Evolutionary conservation across 1,284 basidiomycete genomes (phyloP).

Genomic region (Irpex sp.): DNA sequence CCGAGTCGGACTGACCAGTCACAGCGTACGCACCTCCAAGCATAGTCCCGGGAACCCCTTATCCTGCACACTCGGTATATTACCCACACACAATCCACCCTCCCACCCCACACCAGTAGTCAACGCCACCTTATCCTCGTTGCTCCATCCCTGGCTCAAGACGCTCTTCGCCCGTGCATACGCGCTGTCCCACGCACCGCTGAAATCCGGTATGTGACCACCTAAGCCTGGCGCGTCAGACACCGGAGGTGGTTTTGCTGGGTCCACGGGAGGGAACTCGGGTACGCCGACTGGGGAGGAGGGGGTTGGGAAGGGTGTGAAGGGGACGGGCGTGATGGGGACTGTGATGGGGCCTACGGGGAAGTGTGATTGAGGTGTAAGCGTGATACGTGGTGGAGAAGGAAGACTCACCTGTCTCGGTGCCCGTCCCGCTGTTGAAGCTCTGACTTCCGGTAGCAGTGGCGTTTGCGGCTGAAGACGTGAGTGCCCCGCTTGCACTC

Average conservation of each 20-base stretch:
- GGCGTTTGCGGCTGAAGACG: conserved; percentile 4
- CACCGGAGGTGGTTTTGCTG: conserved; percentile 23
- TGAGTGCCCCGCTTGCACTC: not conserved
- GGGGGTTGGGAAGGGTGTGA: conserved; percentile 29
- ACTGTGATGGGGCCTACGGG: conserved; percentile 16
- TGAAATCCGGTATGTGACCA: conserved; percentile 37
- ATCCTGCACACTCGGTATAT: conserved; percentile 31
- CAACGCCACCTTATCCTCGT: conserved; percentile 38
- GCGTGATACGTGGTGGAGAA: not conserved
- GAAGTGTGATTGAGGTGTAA: not conserved
- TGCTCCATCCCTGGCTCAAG: conserved; percentile 26
- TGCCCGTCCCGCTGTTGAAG: conserved; percentile 18
- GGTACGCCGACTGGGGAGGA: conserved; percentile 24
- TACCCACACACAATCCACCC: conserved; percentile 37
- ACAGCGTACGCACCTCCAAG: conserved; percentile 21
- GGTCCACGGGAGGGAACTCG: conserved; percentile 23
- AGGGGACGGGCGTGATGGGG: conserved; percentile 19
- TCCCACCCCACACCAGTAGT: conserved; percentile 42
- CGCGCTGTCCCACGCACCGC: conserved; percentile 35
- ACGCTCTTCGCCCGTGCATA: conserved; percentile 31
- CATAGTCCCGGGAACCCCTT: conserved; percentile 53
- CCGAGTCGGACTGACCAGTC: not conserved
- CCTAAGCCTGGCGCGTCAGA: conserved; percentile 18
- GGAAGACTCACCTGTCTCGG: conserved; percentile 18
- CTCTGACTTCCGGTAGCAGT: conserved; percentile 11